Evolutionary conservation across 2,329 filamentous ascomycete genomes (phyloP), one percentile per base, ranked within the genome.

Genomic region (Paracamarosporium sp.): DNA sequence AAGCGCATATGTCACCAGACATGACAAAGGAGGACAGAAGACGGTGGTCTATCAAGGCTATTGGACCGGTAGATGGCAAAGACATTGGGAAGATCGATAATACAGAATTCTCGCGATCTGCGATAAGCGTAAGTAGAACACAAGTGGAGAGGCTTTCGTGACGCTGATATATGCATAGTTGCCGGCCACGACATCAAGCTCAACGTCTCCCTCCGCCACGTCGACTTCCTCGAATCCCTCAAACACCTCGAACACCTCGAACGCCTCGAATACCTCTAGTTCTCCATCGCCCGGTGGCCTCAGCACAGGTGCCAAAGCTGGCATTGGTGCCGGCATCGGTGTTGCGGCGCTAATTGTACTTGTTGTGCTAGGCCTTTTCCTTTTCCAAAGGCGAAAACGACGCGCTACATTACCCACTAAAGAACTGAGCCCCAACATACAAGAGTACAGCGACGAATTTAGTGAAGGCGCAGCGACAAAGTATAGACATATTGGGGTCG

Each of bases 321-420:
- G 54, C 9, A 66, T 69, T 25, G 63, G 68, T 8, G 66, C 56
- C 1, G 60, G 55, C 4, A 27, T 68, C 7, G 63, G 61, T n/a
- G 46, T 38, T 11, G 56, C 58, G 24, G 61, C 56, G 1, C 50
- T 71, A 11, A 65, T 73, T 25, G 62, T 59, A 0, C 76, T 93
- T 1, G 80, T 97, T 0, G 96, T 97, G 68, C 96, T 93, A 0
- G 90, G 61, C 9, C 52, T 73, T 6, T 65, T 65, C 30, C 48
- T 63, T 12, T 61, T 52, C 53, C 60, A 61, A 20, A 63, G 61
- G 38, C 57, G 65, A 33, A 69, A 64, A 31, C 60, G 60, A 25
- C 43, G 46, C 36, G 25, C 25, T 24, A 35, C 24, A 30, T 5
- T 35, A 11, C 7, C 15, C 7, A 28, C 33, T 8, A n/a, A 38